Evolutionary conservation across 768 basidiomycete species (phyloP), one percentile per base, ranked within the genome.

Genomic region (Amanita subjunquillea): DNA sequence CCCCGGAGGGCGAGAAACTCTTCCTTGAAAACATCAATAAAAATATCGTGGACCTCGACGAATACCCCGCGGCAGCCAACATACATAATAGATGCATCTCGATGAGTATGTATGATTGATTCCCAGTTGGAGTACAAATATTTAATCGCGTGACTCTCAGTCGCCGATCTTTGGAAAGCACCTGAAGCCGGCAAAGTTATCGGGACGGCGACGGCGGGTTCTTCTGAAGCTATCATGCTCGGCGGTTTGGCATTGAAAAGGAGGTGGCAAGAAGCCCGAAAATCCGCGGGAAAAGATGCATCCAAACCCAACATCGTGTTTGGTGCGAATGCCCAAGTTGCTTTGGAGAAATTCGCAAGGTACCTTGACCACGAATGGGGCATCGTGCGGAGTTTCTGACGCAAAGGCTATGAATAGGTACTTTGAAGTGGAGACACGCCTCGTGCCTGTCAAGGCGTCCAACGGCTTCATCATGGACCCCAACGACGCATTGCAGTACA

Each of bases 171-270:
- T 15, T 85, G 82, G 82, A 79, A 82, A 56, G 82, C 79, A 3
- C 80, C 80, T 3, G 76, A 77, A 54, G 72, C 68, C 2, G 65
- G 69, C 30, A 72, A 78, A 51, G 80, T 73, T 2, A 72, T 83
- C 39, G 83, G 83, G 10, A 80, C 80, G 0, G 78, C 81, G 9
- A 83, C 82, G 8, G 80, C 80, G 4, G 82, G 82, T 3, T 79
- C 76, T 3, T 79, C 75, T 12, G 82, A 85, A 63, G 83, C 82
- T 1, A 83, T 84, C 64, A 79, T 81, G 75, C 77, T 85, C 7
- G 82, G 79, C n/a, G 82, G 82, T 12, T 65, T 85, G 1, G 82
- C 84, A 0, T 69, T 83, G 69, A 86, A 86, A 66, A 77, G 78
- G 62, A 67, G 74, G 25, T 85, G 83, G 83, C 82, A 77, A 73